phyloP scores from a whole-genome alignment of 306 rosid species.

The barrel medic (Medicago truncatula) region DNA sequence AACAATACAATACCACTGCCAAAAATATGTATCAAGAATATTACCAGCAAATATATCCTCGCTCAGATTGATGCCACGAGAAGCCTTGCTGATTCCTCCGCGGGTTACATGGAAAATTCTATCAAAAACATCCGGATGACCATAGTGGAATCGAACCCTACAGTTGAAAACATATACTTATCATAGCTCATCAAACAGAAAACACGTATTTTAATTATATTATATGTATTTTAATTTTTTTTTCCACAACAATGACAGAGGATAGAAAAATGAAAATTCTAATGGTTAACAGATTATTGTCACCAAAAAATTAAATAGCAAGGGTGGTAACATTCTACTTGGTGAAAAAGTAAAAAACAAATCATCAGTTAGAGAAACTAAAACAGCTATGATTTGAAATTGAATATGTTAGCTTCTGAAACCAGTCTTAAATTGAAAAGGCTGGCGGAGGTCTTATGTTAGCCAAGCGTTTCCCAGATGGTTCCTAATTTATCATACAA shows the following conservation, averaged over 20 bases:
- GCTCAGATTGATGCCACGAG: slow-evolving; percentile 90
- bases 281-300: slow-evolving; percentile 24
- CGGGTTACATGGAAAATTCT: slow-evolving; percentile 97
- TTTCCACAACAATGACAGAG: slow-evolving; percentile 9
- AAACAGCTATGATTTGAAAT: slow-evolving; percentile 17
- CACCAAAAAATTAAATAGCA: slow-evolving; percentile 19
- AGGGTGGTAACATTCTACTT: not conserved
- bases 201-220: slow-evolving; percentile 10
- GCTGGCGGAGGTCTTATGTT: slow-evolving; percentile 27
- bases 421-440: slow-evolving; percentile 21
- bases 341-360: slow-evolving; percentile 18
- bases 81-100: slow-evolving; percentile 99
- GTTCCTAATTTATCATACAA: slow-evolving; percentile 25
- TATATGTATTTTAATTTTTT: slow-evolving; percentile 5
- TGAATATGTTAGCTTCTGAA: slow-evolving; percentile 20
- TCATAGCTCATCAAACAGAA: slow-evolving; percentile 24
- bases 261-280: slow-evolving; percentile 19
- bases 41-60: slow-evolving; percentile 99
- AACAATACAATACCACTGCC: slow-evolving; percentile 21
- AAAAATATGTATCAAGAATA: slow-evolving; percentile 31
- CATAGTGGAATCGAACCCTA: slow-evolving; percentile 97
- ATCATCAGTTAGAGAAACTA: slow-evolving; percentile 15
- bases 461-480: slow-evolving; percentile 21
- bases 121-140: slow-evolving; percentile 96
- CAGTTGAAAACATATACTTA: slow-evolving; percentile 41